These are phyloP conservation scores for Hanseniaspora meyeri DNA, from an alignment of 805 yeast genomes.

Conservation along the genomic window DNA sequence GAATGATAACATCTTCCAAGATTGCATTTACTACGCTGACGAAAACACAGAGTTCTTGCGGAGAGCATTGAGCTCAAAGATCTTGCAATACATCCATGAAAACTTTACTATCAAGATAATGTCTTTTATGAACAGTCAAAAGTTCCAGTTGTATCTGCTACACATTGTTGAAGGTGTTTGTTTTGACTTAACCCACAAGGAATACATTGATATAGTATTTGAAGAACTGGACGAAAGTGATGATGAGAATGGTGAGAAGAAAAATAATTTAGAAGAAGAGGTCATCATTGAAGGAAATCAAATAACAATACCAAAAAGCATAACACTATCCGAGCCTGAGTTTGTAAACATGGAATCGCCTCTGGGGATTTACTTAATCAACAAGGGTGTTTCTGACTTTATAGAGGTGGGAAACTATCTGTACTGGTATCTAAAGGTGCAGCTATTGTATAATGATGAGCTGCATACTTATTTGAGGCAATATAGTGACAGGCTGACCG, in stretches of 20 bases:
- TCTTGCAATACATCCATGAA: slow-evolving; percentile 1
- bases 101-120: slow-evolving; percentile 6
- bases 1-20: slow-evolving; percentile 8
- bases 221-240: slow-evolving; percentile 15
- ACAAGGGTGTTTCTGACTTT: slow-evolving; percentile 48
- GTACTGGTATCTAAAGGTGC: slow-evolving; percentile 87
- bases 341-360: slow-evolving; percentile 35
- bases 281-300: slow-evolving; percentile 4
- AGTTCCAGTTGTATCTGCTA: slow-evolving; percentile 6
- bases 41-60: slow-evolving; percentile 9
- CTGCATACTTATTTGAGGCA: neutral
- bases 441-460: slow-evolving; percentile 25
- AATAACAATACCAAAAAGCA: slow-evolving; percentile 8
- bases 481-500: neutral
- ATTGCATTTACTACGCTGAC: slow-evolving; percentile 8
- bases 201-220: slow-evolving; percentile 31
- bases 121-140: neutral
- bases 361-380: slow-evolving; percentile 60
- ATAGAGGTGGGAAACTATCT: slow-evolving; percentile 64
- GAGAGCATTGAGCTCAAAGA: neutral
- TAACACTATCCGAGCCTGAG: slow-evolving; percentile 20
- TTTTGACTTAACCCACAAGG: slow-evolving; percentile 19
- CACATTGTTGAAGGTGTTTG: slow-evolving; percentile 11
- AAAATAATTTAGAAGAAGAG: slow-evolving; percentile 4
- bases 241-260: neutral